Base-by-base conservation (phyloP, 2,329 filamentous ascomycete species). In the Exophiala bonariae region DNA sequence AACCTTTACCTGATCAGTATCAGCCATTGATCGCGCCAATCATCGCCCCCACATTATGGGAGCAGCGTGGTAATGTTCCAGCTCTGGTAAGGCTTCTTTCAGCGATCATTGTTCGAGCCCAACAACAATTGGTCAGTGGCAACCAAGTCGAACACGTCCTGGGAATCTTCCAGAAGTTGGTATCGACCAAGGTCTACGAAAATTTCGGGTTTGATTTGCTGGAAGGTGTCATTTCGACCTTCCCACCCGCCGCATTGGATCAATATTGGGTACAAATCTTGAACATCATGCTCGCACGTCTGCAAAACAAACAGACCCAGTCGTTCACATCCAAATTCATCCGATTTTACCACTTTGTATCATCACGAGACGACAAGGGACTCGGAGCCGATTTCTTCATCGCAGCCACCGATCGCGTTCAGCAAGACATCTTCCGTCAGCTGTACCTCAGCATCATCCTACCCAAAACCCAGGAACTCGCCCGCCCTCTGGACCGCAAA, bases 381-480 rank as follows among this genome's bases (percentile, higher is more conserved):
- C 82, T 93, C 48, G 93, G 92, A 38, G 81, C 90, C 6, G 93
- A 99, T 69, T 96, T 89, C 72, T 93, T 96, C 72, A 87, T 96
- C 69, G 79, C 79, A 56, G 80, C 89, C 54, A 84, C 88, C n/a
- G 87, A 97, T 63, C 76, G 82, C 53, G 78, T 97, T 22, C 91
- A 96, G 67, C 74, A 80, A 28, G 81, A 71, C 63, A 74, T 61
- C 35, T 50, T 49, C 33, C 37, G 34, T n/a, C 36, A 43, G 19
- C 32, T 99, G 45, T 99, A 99, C 70, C 80, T 90, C 6, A 82
- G 76, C 26, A 87, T 97, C 62, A 88, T 99, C 58, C 81, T 99
- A 6, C 87, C 87, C 1, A 87, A 89, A 49, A 96, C 92, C 0
- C 87, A 92, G 65, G 91, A 95, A 68, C 80, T 99, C 19, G 84